Conservation (phyloP, 768 basidiomycete species). For the Pleurotus citrinopileatus region DNA sequence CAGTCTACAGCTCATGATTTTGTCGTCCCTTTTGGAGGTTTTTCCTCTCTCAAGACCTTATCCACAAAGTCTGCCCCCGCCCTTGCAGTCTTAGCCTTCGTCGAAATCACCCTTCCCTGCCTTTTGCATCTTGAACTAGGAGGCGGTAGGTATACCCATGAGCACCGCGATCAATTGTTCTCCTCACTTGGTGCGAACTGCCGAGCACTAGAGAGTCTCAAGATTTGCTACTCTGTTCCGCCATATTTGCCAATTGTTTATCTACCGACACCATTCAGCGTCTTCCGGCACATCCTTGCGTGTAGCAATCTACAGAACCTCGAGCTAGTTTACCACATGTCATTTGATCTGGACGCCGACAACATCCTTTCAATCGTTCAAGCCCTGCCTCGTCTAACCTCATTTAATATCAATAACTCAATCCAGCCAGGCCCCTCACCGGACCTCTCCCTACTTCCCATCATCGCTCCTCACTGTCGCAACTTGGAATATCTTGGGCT, state of each 20-base stretch:
- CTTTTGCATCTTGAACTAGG: too few relatives aligned
- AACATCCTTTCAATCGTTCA: background rate
- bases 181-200: too few relatives aligned
- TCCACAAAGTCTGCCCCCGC: too few relatives aligned
- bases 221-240: too few relatives aligned
- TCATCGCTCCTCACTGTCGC: background rate
- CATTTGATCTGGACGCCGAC: background rate
- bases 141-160: too few relatives aligned
- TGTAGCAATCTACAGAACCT: too few relatives aligned
- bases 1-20: background rate
- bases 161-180: too few relatives aligned
- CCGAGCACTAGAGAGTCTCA: too few relatives aligned
- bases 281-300: background rate
- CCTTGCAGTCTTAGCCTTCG: too few relatives aligned
- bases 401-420: background rate
- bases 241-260: too few relatives aligned
- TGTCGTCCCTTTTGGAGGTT: background rate
- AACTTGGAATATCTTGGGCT: background rate
- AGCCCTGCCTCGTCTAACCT: background rate
- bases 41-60: background rate
- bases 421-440: background rate
- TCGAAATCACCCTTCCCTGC: too few relatives aligned
- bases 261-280: too few relatives aligned
- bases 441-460: background rate
- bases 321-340: background rate